Evolutionary conservation across 495 filamentous ascomycete species (phyloP), one percentile per base, ranked within the genome.

Genomic region (Penicillium taxi): DNA sequence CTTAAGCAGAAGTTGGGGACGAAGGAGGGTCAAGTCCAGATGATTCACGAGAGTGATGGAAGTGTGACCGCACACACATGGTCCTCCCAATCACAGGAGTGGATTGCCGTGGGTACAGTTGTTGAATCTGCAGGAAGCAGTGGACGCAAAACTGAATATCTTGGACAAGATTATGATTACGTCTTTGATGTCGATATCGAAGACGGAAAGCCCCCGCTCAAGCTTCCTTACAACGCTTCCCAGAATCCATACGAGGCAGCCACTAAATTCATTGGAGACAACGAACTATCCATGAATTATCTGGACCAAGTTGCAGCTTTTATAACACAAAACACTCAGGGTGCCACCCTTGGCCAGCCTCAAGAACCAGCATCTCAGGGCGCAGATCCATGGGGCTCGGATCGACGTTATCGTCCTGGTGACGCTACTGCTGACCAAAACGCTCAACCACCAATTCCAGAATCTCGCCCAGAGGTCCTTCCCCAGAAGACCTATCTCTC

Each of bases 171-270:
- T 37, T 99, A 93, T 55, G 93, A 99, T 49, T 96, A 85, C 56
- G 93, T 99, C 32, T 99, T 96, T 46, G 90, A 96, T 53, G 91
- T 99, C 17, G 93, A 96, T 50, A 90, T 96, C 39, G 84, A 95
- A 53, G 93, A 96, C 43, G 93, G 91, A 24, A 86, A 90, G 45
- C 93, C 93, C 19, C 78, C 91, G 2, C 71, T 96, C 21, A 96
- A 96, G 52, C 70, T 99, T 20, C 90, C 93, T 1, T 96, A 85
- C 55, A 96, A 99, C 54, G 69, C 84, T 25, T 84, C 82, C 4
- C 82, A 96, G 55, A 96, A 96, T 54, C 87, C 87, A 2, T 96
- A 93, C 55, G 82, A 94, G 41, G 81, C 84, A 7, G 93, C 93
- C 0, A 84, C 80, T 15, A 95, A 84, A 53, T 99, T 96, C 52